A percentile compares a stretch with the other conserved stretches of the same genome.
Evolutionary conservation across 352 stramenopile species (phyloP).

Genomic region (Globisporangium cederbergense): DNA sequence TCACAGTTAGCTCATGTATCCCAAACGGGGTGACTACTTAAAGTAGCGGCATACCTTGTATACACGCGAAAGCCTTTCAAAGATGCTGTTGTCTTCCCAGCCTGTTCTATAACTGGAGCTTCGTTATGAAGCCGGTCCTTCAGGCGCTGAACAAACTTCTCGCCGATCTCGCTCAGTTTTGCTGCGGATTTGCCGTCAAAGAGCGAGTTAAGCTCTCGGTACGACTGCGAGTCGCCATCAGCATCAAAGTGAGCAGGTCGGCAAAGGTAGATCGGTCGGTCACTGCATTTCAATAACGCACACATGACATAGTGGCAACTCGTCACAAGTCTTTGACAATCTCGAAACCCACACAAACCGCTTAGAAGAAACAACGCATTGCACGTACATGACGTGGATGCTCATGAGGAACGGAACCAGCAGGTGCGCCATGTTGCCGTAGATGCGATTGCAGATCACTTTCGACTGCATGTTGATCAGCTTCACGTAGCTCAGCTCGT

Average conservation of each 20-base stretch:
- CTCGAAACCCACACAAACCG: neutral
- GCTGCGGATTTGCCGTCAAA: conserved; percentile 6
- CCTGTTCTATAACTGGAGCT: neutral
- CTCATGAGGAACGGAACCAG: conserved; percentile 53
- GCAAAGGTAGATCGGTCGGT: conserved; percentile 40
- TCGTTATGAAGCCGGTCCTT: conserved; percentile 27
- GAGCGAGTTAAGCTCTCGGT: conserved; percentile 18
- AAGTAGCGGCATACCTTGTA: conserved; percentile 23
- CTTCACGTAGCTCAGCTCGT: conserved; percentile 74
- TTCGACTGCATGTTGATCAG: conserved; percentile 67
- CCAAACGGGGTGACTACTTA: neutral
- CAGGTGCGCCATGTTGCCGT: conserved; percentile 44
- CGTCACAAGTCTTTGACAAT: neutral
- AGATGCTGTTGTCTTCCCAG: neutral
- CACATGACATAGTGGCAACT: neutral
- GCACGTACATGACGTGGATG: conserved; percentile 39
- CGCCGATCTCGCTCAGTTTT: conserved; percentile 21
- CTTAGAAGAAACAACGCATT: neutral
- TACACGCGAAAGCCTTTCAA: conserved; percentile 34
- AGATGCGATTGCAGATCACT: conserved; percentile 50
- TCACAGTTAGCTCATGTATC: neutral
- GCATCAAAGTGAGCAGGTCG: conserved; percentile 32
- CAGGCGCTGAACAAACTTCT: conserved; percentile 24
- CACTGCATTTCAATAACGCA: conserved; percentile 5
- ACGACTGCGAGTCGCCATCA: conserved; percentile 25